These are phyloP conservation scores for Globisporangium viniferum DNA, from an alignment of 352 stramenopile species.

Conservation along the genomic window DNA sequence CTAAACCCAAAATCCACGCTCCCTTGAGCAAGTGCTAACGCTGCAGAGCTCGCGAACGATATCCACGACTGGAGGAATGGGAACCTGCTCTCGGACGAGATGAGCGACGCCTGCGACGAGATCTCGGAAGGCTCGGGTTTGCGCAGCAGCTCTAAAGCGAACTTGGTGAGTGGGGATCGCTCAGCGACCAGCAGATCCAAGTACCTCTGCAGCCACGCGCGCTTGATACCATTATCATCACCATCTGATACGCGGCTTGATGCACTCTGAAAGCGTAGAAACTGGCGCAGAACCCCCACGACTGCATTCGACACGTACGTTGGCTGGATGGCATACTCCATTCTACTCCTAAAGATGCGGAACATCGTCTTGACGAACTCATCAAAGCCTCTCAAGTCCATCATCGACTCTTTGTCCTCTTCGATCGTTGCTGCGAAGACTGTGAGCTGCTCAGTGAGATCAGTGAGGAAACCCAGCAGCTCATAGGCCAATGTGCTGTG, in stretches of 20 bases:
- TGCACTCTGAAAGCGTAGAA: constrained; percentile 18
- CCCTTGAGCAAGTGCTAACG: constrained; percentile 14
- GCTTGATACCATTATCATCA: neutral
- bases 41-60: constrained; percentile 27
- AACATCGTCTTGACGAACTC: constrained; percentile 22
- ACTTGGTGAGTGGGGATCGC: constrained; percentile 25
- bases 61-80: constrained; percentile 68
- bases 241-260: constrained; percentile 4
- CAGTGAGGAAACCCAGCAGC: constrained; percentile 31
- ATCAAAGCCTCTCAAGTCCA: constrained; percentile 14
- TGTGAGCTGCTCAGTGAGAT: constrained; percentile 21
- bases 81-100: constrained; percentile 31
- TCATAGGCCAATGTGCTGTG: constrained; percentile 3
- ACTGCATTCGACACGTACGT: constrained; percentile 47
- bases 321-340: constrained; percentile 25
- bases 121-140: constrained; percentile 12
- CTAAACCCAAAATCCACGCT: neutral
- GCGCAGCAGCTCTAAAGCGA: constrained; percentile 27
- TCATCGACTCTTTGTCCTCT: neutral
- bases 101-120: constrained; percentile 33
- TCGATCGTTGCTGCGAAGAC: neutral
- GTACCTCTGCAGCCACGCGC: constrained; percentile 25
- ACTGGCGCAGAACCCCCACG: constrained; percentile 31
- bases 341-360: constrained; percentile 12
- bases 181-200: constrained; percentile 18